Evolutionary conservation across 2,329 filamentous ascomycete species (phyloP), one percentile per base, ranked within the genome.

Genomic region (Ophiostoma fasciatum): DNA sequence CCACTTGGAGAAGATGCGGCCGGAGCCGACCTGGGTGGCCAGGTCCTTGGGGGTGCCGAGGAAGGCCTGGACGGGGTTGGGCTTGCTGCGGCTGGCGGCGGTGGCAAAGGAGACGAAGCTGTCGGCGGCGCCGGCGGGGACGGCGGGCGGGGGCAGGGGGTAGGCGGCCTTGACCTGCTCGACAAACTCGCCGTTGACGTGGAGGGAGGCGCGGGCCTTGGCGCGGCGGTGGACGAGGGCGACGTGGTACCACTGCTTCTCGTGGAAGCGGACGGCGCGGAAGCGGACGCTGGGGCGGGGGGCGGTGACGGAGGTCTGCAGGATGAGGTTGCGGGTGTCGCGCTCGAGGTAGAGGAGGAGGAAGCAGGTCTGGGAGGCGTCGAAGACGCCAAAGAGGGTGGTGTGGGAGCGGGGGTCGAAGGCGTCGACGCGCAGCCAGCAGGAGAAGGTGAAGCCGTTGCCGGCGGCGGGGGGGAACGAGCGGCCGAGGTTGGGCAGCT

Each of bases 351-450:
- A 98, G 41, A 85, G 78, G 47, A 98, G 73, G 25, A 98, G 61
- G 50, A 98, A 98, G 56, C 90, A 98, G 5, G 82, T 84, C 55
- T 96, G 88, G 5, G 75, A 84, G 4, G 78, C 68, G 57, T 98
- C 90, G 55, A 92, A 96, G 8, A 90, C 83, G 19, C 90, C 90
- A 54, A 98, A 98, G 12, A 98, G 70, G 0, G 90, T 98, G 0
- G 90, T 98, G 54, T 98, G 90, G 13, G 81, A 77, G 31, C 73
- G 71, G 5, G 72, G 62, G 53, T 98, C 92, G 54, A 90, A 96
- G 28, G 74, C 66, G 53, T 96, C 87, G 41, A 98, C 73, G 15
- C 81, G 75, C 33, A 94, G 71, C 90, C 90, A 98, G 1, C 83
- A 73, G 31, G 82, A 73, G 42, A 98, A 79, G 1, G 85, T 93